Percentiles rank a stretch among this genome's conserved stretches.
Conservation (phyloP, 208 protist species). For the Phytomonas sp. region DNA sequence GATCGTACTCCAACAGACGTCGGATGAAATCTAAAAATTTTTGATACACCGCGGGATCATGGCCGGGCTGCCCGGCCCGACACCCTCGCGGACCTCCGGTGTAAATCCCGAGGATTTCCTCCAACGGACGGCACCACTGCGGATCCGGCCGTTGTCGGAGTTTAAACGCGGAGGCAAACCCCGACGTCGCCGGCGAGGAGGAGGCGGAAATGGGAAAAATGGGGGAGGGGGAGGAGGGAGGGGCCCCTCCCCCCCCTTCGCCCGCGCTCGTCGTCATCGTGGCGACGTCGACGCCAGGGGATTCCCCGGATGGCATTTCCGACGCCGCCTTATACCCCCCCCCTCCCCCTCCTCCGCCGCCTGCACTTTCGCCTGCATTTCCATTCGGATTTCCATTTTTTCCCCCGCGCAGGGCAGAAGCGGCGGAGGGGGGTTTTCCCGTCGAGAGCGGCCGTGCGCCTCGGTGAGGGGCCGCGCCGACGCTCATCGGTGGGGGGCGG, state of each 20-base stretch:
- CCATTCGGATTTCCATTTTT: neutral
- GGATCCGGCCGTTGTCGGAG: conserved; percentile 9
- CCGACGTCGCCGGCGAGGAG: neutral
- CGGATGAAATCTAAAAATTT: conserved; percentile 76
- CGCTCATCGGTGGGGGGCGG: no score
- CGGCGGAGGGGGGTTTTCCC: no score
- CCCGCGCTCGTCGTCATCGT: neutral
- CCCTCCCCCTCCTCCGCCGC: no score
- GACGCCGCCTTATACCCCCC: neutral
- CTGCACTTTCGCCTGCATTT: conserved; percentile 2
- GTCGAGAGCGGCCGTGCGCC: no score
- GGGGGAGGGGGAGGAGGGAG: no score
- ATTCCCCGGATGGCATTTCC: neutral
- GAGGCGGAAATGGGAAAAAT: conserved; percentile 10
- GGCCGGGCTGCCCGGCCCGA: conserved; percentile 56
- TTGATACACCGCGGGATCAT: conserved; percentile 53
- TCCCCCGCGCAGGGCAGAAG: no score
- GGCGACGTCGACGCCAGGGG: neutral
- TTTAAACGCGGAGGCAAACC: conserved; percentile 14
- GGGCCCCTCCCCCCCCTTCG: no score
- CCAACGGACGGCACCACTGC: conserved; percentile 17
- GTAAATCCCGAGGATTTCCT: conserved; percentile 60
- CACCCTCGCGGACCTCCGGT: conserved; percentile 75
- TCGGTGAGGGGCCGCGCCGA: no score
- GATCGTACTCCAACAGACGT: conserved; percentile 69